Percentiles rank a stretch among this genome's conserved stretches.
Evolutionary conservation across 495 filamentous ascomycete genomes (phyloP).

Genomic region (Talaromyces ruber): DNA sequence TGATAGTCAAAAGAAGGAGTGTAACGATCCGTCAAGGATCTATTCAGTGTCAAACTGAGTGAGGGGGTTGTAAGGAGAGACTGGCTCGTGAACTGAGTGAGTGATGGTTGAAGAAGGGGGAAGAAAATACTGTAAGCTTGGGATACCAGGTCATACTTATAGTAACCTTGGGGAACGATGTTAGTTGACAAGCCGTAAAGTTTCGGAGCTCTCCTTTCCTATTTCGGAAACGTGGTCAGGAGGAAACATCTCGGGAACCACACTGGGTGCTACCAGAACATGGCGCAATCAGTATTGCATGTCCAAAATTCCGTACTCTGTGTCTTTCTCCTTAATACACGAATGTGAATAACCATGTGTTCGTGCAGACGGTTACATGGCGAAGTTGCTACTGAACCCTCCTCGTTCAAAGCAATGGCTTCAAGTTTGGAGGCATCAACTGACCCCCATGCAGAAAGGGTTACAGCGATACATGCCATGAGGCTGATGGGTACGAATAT

Average conservation of each 20-base stretch:
- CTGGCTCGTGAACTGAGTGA: neutral
- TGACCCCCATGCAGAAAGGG: neutral
- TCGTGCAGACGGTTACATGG: neutral
- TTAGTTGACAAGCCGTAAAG: neutral
- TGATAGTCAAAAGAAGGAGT: neutral
- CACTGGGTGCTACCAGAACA: neutral
- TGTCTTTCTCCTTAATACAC: neutral
- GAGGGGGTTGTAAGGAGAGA: neutral
- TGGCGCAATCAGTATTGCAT: neutral
- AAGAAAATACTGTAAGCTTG: neutral
- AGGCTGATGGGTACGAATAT: neutral
- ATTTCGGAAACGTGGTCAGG: neutral
- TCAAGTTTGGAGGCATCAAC: neutral
- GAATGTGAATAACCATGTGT: neutral
- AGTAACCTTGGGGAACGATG: neutral
- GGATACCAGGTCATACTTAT: neutral
- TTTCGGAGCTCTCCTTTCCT: neutral
- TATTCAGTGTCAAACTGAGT: constrained; percentile 5
- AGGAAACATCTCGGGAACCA: neutral
- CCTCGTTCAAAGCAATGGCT: neutral
- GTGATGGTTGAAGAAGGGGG: neutral
- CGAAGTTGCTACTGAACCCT: neutral
- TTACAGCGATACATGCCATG: neutral
- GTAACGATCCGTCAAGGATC: constrained; percentile 6
- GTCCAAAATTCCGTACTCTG: neutral